Percentiles rank a stretch among this genome's conserved stretches.
These are phyloP conservation scores for Mycena alexandri DNA, from an alignment of 768 basidiomycete species.

Conservation along the genomic window DNA sequence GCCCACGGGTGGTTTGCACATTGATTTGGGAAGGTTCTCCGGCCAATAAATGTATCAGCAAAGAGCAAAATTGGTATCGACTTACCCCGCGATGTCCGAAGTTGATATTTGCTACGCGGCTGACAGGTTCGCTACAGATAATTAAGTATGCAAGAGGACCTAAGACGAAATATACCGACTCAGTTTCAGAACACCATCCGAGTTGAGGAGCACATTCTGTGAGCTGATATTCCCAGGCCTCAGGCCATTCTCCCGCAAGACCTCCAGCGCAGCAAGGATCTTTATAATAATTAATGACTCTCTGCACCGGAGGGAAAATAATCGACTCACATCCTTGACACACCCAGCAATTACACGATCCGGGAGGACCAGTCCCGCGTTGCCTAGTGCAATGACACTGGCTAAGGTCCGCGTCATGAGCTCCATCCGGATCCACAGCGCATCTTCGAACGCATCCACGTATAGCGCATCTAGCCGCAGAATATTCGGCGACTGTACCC, in stretches of 20 bases:
- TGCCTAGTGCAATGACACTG: conserved; percentile 61
- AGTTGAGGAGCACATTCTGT: conserved; percentile 66
- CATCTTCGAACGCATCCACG: conserved; percentile 52
- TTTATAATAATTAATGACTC: conserved; percentile 35
- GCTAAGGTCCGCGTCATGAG: conserved; percentile 71
- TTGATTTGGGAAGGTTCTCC: no score
- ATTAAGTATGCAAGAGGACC: background rate
- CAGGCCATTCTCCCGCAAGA: conserved; percentile 58
- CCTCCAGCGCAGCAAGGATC: conserved; percentile 60
- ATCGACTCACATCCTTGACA: conserved; percentile 61
- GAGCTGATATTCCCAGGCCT: conserved; percentile 70
- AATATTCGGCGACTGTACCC: conserved; percentile 56
- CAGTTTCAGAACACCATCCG: conserved; percentile 61
- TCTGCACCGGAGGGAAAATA: no score
- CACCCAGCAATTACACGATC: conserved; percentile 64
- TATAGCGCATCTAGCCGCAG: conserved; percentile 61
- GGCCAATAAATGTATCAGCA: no score
- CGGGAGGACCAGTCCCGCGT: conserved; percentile 56
- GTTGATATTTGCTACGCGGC: conserved; percentile 1
- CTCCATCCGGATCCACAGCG: conserved; percentile 72
- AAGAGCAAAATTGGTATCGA: background rate
- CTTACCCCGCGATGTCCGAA: background rate
- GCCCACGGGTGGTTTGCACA: no score
- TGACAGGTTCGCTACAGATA: conserved; percentile 32
- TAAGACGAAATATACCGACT: conserved; percentile 47